Evolutionary conservation across 257 asterid genomes (phyloP).

Genomic region (Anisodus acutangulus): DNA sequence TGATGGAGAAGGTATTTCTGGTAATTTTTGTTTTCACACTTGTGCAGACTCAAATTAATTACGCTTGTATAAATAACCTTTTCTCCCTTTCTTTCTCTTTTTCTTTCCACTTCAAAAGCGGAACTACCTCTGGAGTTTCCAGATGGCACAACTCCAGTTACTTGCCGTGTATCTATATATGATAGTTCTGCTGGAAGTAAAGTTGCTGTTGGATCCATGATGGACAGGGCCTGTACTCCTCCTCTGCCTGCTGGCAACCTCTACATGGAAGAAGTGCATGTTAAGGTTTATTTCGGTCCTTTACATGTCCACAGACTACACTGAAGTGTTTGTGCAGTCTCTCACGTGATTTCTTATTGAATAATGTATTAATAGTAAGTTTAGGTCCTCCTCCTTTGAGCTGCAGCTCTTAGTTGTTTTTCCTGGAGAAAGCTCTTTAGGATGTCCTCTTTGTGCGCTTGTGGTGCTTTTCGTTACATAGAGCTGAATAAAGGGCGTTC

Average conservation of each 20-base stretch:
- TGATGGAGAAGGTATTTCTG: conserved; percentile 55
- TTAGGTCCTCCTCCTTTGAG: conserved; percentile 1
- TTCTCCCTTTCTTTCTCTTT: background rate
- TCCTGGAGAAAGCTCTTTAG: background rate
- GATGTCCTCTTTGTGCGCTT: background rate
- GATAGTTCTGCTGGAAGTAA: conserved; percentile 70
- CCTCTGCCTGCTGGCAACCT: conserved; percentile 78
- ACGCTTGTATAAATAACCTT: conserved; percentile 29
- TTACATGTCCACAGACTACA: background rate
- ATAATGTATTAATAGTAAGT: conserved; percentile 21
- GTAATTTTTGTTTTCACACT: conserved; percentile 8
- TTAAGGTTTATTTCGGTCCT: conserved; percentile 50
- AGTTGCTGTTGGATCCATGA: conserved; percentile 71
- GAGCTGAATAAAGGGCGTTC: conserved; percentile 24
- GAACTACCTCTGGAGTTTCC: conserved; percentile 89
- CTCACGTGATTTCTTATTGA: conserved; percentile 15
- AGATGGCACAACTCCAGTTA: conserved; percentile 87
- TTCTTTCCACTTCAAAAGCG: conserved; percentile 45
- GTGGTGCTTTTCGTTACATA: conserved; percentile 13
- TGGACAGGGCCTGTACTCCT: conserved; percentile 78
- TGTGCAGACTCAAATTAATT: background rate
- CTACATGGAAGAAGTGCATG: conserved; percentile 88
- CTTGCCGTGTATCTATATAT: conserved; percentile 77
- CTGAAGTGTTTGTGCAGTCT: conserved; percentile 9
- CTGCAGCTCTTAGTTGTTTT: background rate